Percentiles rank a stretch among this genome's conserved stretches.
Evolutionary conservation across 1,139 yeast species (phyloP).

Genomic region (Yamadazyma blattariae): DNA sequence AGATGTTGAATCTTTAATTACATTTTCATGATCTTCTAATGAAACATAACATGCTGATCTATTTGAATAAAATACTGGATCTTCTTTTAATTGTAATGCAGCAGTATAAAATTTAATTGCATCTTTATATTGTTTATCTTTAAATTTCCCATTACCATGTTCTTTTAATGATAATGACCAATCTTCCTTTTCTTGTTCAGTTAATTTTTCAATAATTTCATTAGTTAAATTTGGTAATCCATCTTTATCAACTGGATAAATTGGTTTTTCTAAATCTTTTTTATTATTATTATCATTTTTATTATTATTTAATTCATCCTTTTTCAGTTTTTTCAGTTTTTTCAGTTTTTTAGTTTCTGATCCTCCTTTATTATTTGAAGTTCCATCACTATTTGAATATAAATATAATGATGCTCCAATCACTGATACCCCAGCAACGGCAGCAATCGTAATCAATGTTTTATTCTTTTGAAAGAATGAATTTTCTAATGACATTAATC

Average conservation of each 20-base stretch:
- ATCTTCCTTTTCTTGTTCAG: conserved; percentile 56
- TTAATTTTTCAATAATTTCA: conserved; percentile 44
- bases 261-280: conserved; percentile 14
- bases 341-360: conserved; percentile 22
- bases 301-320: conserved; percentile 13
- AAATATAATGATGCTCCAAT: conserved; percentile 46
- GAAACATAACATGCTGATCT: conserved; percentile 95
- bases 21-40: conserved; percentile 73
- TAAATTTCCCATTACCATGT: conserved; percentile 83
- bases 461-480: conserved; percentile 54
- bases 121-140: conserved; percentile 60
- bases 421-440: conserved; percentile 61
- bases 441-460: conserved; percentile 54
- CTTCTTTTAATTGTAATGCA: conserved; percentile 72
- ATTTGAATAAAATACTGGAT: conserved; percentile 89
- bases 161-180: conserved; percentile 81
- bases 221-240: conserved; percentile 58
- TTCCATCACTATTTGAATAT: conserved; percentile 4
- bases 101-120: conserved; percentile 78
- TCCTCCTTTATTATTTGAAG: background rate
- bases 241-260: conserved; percentile 47
- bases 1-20: conserved; percentile 79
- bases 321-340: conserved; percentile 39
- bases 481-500: conserved; percentile 12
- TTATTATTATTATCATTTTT: conserved; percentile 4